Conservation (phyloP, 2,329 filamentous ascomycete genomes). For the Epichloe brachyelytri region DNA sequence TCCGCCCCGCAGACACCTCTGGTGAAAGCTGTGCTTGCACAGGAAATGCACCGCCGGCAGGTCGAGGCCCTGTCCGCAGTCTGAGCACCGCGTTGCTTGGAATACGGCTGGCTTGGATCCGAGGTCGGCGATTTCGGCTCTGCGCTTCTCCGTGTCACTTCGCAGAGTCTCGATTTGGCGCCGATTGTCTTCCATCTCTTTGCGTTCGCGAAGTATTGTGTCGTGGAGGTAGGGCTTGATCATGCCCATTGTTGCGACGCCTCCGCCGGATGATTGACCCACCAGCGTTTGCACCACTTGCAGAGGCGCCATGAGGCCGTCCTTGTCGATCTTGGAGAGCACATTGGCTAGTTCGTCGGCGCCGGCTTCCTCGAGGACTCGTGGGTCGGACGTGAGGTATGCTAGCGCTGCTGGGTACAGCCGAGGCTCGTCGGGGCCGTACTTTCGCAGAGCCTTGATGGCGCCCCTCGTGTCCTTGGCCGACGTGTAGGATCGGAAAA, state of each 20-base stretch:
- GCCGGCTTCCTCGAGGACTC: constrained; percentile 74
- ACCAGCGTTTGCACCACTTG: constrained; percentile 93
- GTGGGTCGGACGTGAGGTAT: constrained; percentile 79
- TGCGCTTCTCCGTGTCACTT: constrained; percentile 67
- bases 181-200: constrained; percentile 70
- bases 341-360: constrained; percentile 68
- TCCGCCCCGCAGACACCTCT: constrained; percentile 57
- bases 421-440: constrained; percentile 80
- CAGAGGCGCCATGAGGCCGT: constrained; percentile 85
- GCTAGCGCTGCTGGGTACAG: constrained; percentile 85
- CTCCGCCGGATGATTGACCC: constrained; percentile 30
- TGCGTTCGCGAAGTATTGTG: constrained; percentile 78
- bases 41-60: constrained; percentile 89
- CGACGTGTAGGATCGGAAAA: constrained; percentile 90
- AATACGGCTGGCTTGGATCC: constrained; percentile 74
- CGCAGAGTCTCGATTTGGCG: constrained; percentile 74
- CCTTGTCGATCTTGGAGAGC: constrained; percentile 74
- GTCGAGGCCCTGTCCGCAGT: constrained; percentile 67
- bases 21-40: constrained; percentile 95
- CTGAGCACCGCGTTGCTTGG: constrained; percentile 76
- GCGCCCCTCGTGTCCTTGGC: constrained; percentile 85
- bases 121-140: constrained; percentile 65
- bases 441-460: constrained; percentile 80
- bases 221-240: constrained; percentile 84
- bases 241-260: constrained; percentile 93